Conservation (phyloP, 352 stramenopile genomes). For the Globisporangium middletonii region DNA sequence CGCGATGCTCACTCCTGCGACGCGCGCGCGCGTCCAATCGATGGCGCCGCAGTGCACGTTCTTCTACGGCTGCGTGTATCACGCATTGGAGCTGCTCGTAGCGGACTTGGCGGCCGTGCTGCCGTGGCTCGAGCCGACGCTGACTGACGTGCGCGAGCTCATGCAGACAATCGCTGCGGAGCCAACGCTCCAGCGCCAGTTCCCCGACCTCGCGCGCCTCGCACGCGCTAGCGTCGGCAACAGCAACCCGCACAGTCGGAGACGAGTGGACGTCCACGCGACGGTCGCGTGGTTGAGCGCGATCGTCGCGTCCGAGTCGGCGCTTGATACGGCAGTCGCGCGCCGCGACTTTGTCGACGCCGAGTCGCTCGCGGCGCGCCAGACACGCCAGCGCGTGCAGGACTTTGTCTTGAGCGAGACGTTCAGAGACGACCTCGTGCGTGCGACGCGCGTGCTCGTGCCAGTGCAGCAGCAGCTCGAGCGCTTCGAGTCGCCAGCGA, state of each 20-base stretch:
- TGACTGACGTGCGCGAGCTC: conserved; percentile 31
- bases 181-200: conserved; percentile 30
- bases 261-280: not conserved
- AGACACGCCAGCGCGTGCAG: conserved; percentile 43
- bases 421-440: conserved; percentile 50
- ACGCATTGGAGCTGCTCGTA: conserved; percentile 42
- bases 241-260: too few relatives aligned
- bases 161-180: conserved; percentile 36
- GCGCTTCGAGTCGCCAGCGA: conserved; percentile 25
- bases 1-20: conserved; percentile 29
- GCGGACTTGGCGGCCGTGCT: conserved; percentile 43
- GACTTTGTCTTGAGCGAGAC: conserved; percentile 62
- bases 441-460: conserved; percentile 47
- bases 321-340: conserved; percentile 46
- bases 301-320: conserved; percentile 42
- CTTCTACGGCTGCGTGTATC: conserved; percentile 56
- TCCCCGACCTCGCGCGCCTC: conserved; percentile 13
- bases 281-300: conserved; percentile 37
- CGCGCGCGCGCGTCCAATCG: conserved; percentile 45
- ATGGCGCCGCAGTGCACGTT: conserved; percentile 55
- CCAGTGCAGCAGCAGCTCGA: conserved; percentile 52
- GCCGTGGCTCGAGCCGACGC: conserved; percentile 39
- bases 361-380: conserved; percentile 29
- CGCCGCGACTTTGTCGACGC: conserved; percentile 54
- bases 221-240: not conserved